Conservation (phyloP, 371 early-diverging fungal genomes). For the Mucor circinelloides region DNA sequence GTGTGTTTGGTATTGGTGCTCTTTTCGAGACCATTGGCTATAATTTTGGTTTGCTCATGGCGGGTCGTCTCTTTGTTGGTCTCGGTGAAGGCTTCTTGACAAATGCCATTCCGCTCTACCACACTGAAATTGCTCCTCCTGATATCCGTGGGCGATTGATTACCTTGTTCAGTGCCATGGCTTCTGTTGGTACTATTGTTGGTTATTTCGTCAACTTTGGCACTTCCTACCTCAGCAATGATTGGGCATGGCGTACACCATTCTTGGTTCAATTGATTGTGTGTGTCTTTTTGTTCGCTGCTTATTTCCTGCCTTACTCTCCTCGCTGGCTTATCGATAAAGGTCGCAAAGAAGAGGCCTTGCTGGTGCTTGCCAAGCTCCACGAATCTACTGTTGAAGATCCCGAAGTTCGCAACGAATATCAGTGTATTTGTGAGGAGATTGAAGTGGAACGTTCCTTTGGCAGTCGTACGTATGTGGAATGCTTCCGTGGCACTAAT, state of each 20-base stretch:
- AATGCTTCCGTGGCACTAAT: constrained; percentile 43
- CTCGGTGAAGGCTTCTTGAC: constrained; percentile 50
- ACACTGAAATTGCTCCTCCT: constrained; percentile 76
- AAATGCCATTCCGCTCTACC: constrained; percentile 44
- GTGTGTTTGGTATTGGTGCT: constrained; percentile 43
- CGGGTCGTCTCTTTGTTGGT: constrained; percentile 46
- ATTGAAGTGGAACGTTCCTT: constrained; percentile 43
- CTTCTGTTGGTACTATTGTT: constrained; percentile 42
- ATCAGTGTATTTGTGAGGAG: constrained; percentile 36
- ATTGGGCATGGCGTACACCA: constrained; percentile 50
- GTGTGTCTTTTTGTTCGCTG: constrained; percentile 20
- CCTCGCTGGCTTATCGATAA: constrained; percentile 59
- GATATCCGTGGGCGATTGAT: constrained; percentile 58
- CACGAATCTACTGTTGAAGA: constrained; percentile 42
- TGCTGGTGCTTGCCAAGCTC: constrained; percentile 40
- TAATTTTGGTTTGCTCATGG: constrained; percentile 43
- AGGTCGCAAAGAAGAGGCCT: constrained; percentile 52
- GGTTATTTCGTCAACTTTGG: constrained; percentile 56
- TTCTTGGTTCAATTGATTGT: constrained; percentile 36
- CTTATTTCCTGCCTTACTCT: constrained; percentile 23
- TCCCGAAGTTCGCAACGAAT: constrained; percentile 43
- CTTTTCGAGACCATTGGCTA: constrained; percentile 48
- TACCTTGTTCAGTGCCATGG: constrained; percentile 41
- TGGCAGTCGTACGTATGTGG: constrained; percentile 42
- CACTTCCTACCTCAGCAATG: constrained; percentile 33